phyloP scores from a whole-genome alignment of 352 stramenopile genomes.

The Phytopythium helicoides region DNA sequence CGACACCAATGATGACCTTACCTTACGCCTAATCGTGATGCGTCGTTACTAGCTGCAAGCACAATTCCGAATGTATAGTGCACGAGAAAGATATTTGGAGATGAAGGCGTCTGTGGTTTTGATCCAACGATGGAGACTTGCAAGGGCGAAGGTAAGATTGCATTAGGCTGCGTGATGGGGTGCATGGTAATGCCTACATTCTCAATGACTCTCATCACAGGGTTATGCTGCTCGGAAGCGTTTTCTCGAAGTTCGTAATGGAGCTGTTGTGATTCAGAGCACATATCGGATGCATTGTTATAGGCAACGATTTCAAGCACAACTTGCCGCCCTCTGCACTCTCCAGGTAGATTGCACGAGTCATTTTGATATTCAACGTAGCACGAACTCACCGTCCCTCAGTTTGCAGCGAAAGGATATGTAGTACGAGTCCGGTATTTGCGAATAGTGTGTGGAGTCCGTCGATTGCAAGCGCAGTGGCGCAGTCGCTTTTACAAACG shows the following conservation, averaged over 20 bases:
- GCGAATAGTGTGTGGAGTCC: constrained; percentile 43
- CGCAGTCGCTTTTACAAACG: constrained; percentile 60
- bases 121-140: constrained; percentile 57
- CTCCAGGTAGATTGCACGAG: constrained; percentile 19
- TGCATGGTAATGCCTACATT: background rate
- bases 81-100: constrained; percentile 42
- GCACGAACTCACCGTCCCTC: background rate
- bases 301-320: constrained; percentile 20
- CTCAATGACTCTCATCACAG: constrained; percentile 8
- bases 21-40: too few species aligned
- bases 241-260: constrained; percentile 27
- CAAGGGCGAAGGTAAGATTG: constrained; percentile 43
- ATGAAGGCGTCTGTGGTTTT: constrained; percentile 31
- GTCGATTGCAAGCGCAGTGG: constrained; percentile 63
- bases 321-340: constrained; percentile 22
- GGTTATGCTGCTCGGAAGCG: constrained; percentile 23
- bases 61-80: constrained; percentile 68
- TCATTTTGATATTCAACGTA: background rate
- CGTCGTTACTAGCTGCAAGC: constrained; percentile 65
- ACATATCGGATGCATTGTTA: constrained; percentile 31
- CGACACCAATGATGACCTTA: too few species aligned
- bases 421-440: constrained; percentile 43
- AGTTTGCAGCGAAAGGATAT: constrained; percentile 53
- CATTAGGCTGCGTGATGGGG: background rate
- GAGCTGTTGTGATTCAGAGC: constrained; percentile 44